Evolutionary conservation across 495 filamentous ascomycete genomes (phyloP), one percentile per base, ranked within the genome.

Genomic region (Talaromyces ruber): DNA sequence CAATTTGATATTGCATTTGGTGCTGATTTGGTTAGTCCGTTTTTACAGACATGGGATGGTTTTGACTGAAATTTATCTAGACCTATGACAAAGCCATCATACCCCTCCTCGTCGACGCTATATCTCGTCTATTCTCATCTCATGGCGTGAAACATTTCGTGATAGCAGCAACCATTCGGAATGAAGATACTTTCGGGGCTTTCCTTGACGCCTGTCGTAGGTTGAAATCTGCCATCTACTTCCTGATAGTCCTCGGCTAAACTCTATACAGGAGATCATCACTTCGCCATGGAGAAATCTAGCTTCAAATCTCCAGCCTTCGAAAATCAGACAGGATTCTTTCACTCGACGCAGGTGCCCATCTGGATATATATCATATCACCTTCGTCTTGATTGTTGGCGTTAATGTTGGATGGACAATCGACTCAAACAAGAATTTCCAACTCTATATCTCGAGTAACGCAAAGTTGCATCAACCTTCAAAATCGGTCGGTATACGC

Each of bases 1-100:
- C 51, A 56, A 2, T 80, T 80, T 67, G 79, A 82, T 70, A 61
- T 82, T 64, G 79, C 80, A 2, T 63, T 82, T 7, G 79, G 80
- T 29, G 79, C 78, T 32, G 79, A 82, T 67, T 68, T 83, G 76
- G 79, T 82, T 68, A n/a, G 64, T 55, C 28, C 30, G 3, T 52
- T 53, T 26, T 43, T 25, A 30, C 14, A 14, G 32, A 62, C 24
- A 32, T 30, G 65, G 9, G 52, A 64, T 7, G 6, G 7, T n/a
- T 47, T 21, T 6, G 6, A 47, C 51, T 54, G 28, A 54, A 6
- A 6, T 54, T 24, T 14, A 22, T 6, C 22, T 59, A 89, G 86
- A 87, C 82, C n/a, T 90, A 90, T 69, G 88, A 91, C 67, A 71
- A 72, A 21, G 72, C 79, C 32, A 69, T 81, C 11, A 78, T 88